phyloP scores from a whole-genome alignment of 2,329 filamentous ascomycete genomes.

The Penicillium sp. region DNA sequence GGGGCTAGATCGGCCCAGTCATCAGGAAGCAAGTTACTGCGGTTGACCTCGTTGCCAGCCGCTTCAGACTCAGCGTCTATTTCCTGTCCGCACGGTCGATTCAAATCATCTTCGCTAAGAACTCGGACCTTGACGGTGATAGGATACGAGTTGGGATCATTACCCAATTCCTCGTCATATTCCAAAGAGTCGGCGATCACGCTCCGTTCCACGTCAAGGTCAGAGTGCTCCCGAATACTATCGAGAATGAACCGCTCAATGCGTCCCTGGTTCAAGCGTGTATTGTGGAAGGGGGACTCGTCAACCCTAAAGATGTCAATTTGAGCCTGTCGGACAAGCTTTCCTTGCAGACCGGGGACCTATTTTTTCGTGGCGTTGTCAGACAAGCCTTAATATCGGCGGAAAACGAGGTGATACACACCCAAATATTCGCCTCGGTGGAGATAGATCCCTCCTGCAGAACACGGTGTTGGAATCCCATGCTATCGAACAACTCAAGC shows the following conservation, averaged over 20 bases:
- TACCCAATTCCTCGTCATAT: slow-evolving; percentile 54
- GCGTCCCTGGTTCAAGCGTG: slow-evolving; percentile 69
- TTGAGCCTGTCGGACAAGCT: slow-evolving; percentile 60
- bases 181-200: slow-evolving; percentile 58
- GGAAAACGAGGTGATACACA: not conserved
- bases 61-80: slow-evolving; percentile 23
- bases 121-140: slow-evolving; percentile 60
- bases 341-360: slow-evolving; percentile 51
- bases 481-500: slow-evolving; percentile 62
- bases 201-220: slow-evolving; percentile 59
- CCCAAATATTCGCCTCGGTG: slow-evolving; percentile 61
- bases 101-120: slow-evolving; percentile 59
- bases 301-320: slow-evolving; percentile 58
- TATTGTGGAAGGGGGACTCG: slow-evolving; percentile 63
- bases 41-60: slow-evolving; percentile 56
- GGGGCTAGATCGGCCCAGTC: slow-evolving; percentile 56
- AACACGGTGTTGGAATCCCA: slow-evolving; percentile 64
- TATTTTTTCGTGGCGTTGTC: not conserved
- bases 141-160: slow-evolving; percentile 56
- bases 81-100: slow-evolving; percentile 47
- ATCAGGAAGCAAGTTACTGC: slow-evolving; percentile 58
- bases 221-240: slow-evolving; percentile 56
- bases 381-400: not conserved
- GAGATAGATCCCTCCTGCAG: slow-evolving; percentile 68
- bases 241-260: slow-evolving; percentile 68